Evolutionary conservation across 192 early-diverging fungal genomes (phyloP), one percentile per base, ranked within the genome.

Genomic region (Geosiphon pyriformis): DNA sequence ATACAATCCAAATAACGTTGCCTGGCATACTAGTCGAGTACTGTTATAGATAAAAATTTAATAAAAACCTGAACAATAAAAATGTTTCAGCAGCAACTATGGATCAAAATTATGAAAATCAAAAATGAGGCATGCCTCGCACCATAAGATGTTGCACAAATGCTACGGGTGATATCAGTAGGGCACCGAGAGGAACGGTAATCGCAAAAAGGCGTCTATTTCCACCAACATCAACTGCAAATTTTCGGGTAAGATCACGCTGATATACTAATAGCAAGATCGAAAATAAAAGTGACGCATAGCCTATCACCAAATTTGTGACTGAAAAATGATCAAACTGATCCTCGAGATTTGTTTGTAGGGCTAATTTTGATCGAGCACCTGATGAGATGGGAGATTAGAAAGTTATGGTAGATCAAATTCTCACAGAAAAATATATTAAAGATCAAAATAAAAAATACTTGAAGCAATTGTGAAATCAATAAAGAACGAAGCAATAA

Each of bases 221-320:
- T 12, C 71, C 50, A 31, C 76, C 73, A 57, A 78, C 48, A 60
- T 75, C 76, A 32, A 68, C 61, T 2, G 71, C 71, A 25, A 78
- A 68, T 63, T 71, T 57, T 53, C 69, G 65, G 1, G 57, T 68
- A 1, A 78, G 61, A n/a, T 63, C 67, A 27, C 71, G 73, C 18
- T 75, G 67, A 34, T 70, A 72, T 30, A 71, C 70, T n/a, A 71
- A 65, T 18, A 75, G 70, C 20, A 69, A 70, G 2, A 70, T 68
- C 7, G 74, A 74, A 8, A 23, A 63, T 22, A 75, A 30, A 20
- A 78, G 26, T 2, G 56, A 70, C 20, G 68, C 46, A 42, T 78
- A 75, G 17, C 76, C 76, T 25, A 69, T 60, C 1, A 61, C 34
- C 23, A 61, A 65, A n/a, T 32, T 42, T 18, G 64, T 10, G 52